Percentiles rank a stretch among this genome's conserved stretches.
phyloP scores from a whole-genome alignment of 169 alveolate species.

The Cryptosporidium ubiquitum region DNA sequence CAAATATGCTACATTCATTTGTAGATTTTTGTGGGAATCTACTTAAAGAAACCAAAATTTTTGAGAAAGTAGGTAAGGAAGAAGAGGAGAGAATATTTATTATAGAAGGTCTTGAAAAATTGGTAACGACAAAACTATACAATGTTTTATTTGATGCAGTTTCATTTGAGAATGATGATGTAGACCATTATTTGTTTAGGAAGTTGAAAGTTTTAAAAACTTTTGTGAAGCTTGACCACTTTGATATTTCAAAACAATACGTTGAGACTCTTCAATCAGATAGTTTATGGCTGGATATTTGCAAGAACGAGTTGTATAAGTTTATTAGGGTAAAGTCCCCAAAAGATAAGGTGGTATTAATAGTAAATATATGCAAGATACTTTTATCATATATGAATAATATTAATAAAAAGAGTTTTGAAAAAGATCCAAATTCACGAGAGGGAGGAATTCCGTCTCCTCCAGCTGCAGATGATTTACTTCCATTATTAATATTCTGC shows the following conservation, averaged over 20 bases:
- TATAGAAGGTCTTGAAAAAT: constrained; percentile 47
- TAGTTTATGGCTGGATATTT: constrained; percentile 49
- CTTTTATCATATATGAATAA: constrained; percentile 60
- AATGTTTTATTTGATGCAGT: constrained; percentile 51
- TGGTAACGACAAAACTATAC: constrained; percentile 65
- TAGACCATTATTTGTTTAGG: constrained; percentile 51
- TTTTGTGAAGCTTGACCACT: constrained; percentile 61
- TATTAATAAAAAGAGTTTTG: constrained; percentile 12
- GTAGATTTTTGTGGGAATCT: constrained; percentile 26
- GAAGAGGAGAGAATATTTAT: constrained; percentile 38
- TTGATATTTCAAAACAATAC: constrained; percentile 50
- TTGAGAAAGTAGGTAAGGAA: neutral
- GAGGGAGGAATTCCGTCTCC: constrained; percentile 43
- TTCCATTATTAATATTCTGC: constrained; percentile 84
- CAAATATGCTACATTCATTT: constrained; percentile 34
- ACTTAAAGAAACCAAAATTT: constrained; percentile 21
- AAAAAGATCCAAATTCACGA: neutral
- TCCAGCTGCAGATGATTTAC: constrained; percentile 87
- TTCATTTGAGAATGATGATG: constrained; percentile 60
- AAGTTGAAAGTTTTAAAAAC: constrained; percentile 47
- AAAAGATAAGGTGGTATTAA: constrained; percentile 57
- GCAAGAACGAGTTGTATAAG: constrained; percentile 58
- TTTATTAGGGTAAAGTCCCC: constrained; percentile 66
- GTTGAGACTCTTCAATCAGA: constrained; percentile 37
- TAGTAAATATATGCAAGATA: constrained; percentile 62